Conservation (phyloP, 192 early-diverging fungal genomes). For the Coemansia sp. region DNA sequence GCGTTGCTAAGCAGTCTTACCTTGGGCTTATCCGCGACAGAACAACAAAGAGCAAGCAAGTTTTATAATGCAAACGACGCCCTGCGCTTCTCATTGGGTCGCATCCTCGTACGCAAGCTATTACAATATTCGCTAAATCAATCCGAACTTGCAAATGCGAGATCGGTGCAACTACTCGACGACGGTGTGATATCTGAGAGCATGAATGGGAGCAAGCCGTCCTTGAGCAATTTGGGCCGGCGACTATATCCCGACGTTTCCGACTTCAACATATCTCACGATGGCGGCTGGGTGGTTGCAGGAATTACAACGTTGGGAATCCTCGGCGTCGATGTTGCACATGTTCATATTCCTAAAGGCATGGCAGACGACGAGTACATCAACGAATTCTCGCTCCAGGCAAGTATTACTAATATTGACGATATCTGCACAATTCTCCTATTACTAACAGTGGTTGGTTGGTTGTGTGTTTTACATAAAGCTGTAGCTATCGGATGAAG, state of each 20-base stretch:
- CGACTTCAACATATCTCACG: conserved; percentile 51
- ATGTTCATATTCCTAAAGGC: conserved; percentile 7
- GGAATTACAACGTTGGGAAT: conserved; percentile 9
- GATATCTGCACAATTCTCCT: neutral
- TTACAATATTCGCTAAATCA: neutral
- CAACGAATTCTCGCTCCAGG: conserved; percentile 25
- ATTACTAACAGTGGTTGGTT: neutral
- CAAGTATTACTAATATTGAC: conserved; percentile 3
- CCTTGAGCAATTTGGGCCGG: conserved; percentile 1
- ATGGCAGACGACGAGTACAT: conserved; percentile 25
- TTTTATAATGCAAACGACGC: conserved; percentile 14
- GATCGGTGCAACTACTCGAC: neutral
- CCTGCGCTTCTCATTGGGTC: conserved; percentile 32
- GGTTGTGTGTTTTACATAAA: neutral
- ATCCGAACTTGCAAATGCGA: neutral
- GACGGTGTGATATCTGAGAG: neutral
- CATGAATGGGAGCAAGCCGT: conserved; percentile 23
- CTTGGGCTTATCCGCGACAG: neutral
- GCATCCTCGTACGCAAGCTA: conserved; percentile 10
- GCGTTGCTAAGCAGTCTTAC: neutral
- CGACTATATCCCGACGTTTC: neutral
- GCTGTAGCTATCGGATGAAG: conserved; percentile 30
- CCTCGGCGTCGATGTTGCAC: conserved; percentile 40
- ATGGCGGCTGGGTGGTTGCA: conserved; percentile 38
- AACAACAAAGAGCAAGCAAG: conserved; percentile 1